Base-by-base conservation (phyloP, 2,329 filamentous ascomycete species). In the Fonsecaea monophora region DNA sequence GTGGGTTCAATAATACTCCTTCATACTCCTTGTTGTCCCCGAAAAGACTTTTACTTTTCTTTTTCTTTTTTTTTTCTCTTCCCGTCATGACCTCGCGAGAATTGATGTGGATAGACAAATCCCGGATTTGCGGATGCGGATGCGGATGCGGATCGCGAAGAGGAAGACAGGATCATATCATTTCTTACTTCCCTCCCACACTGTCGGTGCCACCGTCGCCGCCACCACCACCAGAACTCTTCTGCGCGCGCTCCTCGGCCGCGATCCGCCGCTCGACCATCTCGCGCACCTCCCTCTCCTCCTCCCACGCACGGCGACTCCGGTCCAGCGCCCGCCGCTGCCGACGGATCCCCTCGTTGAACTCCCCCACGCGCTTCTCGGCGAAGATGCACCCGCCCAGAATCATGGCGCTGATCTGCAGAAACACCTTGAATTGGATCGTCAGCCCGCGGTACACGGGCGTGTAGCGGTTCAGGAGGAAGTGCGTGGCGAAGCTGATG, bases 311-410 rank as follows among this genome's bases (percentile, higher is more conserved):
- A 12, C 67, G 58, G 13, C 61, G 38, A 53, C 69, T 72, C 42
- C 70, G 35, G 42, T 72, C 70, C 54, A 74, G 18, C 12, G 78
- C 79, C 35, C 81, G 75, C 70, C 81, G 80, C 53, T 78, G 63
- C 69, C 75, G 75, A 63, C 81, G 73, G 64, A 82, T 69, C 10
- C 75, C 67, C n/a, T 82, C 77, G 66, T 82, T 78, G 71, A 82
- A 84, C 57, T 81, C 80, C 25, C 75, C 77, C 45, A 83, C 79
- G 50, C 80, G 73, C 66, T 75, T 76, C 74, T 84, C 82, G 2
- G 82, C 82, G 76, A 81, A 83, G 55, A 84, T 78, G 69, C 78
- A 81, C 1, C 82, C 82, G 8, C 82, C 82, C 56, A 83, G 73
- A 4, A 78, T 83, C 81, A 83, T 82, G 38, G 74, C 76, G 4